phyloP scores from a whole-genome alignment of 2,329 filamentous ascomycete species.

The Colletotrichum scovillei region DNA sequence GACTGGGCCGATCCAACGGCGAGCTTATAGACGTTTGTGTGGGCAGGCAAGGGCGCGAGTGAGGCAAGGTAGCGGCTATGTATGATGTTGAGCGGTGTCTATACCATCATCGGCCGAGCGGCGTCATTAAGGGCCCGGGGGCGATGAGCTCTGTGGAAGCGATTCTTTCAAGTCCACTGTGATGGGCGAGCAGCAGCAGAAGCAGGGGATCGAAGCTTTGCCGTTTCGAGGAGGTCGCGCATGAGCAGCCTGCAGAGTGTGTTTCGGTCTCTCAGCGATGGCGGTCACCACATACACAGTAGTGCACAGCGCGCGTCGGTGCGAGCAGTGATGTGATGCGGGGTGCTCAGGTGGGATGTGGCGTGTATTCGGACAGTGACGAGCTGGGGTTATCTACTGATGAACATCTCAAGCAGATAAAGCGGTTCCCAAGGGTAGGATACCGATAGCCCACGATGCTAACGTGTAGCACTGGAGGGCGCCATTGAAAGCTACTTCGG shows the following conservation, averaged over 20 bases:
- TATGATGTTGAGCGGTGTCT: background rate
- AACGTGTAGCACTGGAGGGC: background rate
- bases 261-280: constrained; percentile 2
- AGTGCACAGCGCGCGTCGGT: background rate
- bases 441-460: background rate
- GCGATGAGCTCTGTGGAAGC: background rate
- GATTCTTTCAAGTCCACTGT: background rate
- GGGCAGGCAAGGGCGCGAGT: background rate
- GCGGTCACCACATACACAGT: constrained; percentile 1
- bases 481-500: background rate
- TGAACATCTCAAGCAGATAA: background rate
- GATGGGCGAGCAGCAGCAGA: constrained; percentile 6
- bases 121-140: background rate
- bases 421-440: background rate
- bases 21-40: background rate
- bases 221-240: constrained; percentile 21
- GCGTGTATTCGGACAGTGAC: background rate
- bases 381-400: background rate
- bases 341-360: background rate
- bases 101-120: background rate
- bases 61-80: background rate
- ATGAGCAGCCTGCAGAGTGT: constrained; percentile 25
- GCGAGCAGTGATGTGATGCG: constrained; percentile 1
- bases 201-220: constrained; percentile 4
- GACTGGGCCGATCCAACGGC: background rate